Conservation (phyloP, 768 basidiomycete species). For the Russula virescens region DNA sequence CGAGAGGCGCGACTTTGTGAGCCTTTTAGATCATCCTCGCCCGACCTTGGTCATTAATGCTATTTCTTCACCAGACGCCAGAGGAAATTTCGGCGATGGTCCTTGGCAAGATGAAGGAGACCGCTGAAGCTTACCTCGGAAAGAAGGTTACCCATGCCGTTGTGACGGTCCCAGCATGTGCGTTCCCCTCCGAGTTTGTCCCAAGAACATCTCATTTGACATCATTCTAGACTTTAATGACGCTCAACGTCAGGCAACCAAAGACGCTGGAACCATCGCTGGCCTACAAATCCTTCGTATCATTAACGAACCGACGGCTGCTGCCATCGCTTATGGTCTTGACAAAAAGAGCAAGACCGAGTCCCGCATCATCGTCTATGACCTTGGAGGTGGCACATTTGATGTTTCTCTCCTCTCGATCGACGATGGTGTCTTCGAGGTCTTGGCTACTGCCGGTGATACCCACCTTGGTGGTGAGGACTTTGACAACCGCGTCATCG, state of each 20-base stretch:
- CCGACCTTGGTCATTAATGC: neutral
- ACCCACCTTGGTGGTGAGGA: conserved; percentile 62
- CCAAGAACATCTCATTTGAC: conserved; percentile 17
- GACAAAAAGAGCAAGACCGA: conserved; percentile 88
- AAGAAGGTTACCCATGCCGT: conserved; percentile 96
- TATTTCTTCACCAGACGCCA: conserved; percentile 52
- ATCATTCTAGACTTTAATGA: conserved; percentile 81
- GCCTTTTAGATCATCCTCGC: conserved; percentile 29
- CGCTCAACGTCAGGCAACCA: conserved; percentile 98
- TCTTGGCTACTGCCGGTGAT: conserved; percentile 57
- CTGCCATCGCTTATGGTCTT: conserved; percentile 96
- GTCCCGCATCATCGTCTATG: conserved; percentile 95
- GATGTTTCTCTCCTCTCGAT: conserved; percentile 89
- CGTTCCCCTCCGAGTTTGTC: conserved; percentile 27
- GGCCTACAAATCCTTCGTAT: conserved; percentile 94
- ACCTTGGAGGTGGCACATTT: conserved; percentile 98
- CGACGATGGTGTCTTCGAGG: conserved; percentile 56
- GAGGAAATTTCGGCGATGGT: conserved; percentile 97
- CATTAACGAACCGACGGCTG: conserved; percentile 96
- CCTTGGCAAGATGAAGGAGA: conserved; percentile 97
- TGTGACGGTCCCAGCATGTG: conserved; percentile 94
- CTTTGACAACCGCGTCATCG: conserved; percentile 43
- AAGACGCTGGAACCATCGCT: conserved; percentile 93
- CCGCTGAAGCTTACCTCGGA: conserved; percentile 95
- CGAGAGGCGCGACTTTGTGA: conserved; percentile 75